phyloP scores from a whole-genome alignment of 2,329 filamentous ascomycete species.

The Decorospora gaudefroyi region DNA sequence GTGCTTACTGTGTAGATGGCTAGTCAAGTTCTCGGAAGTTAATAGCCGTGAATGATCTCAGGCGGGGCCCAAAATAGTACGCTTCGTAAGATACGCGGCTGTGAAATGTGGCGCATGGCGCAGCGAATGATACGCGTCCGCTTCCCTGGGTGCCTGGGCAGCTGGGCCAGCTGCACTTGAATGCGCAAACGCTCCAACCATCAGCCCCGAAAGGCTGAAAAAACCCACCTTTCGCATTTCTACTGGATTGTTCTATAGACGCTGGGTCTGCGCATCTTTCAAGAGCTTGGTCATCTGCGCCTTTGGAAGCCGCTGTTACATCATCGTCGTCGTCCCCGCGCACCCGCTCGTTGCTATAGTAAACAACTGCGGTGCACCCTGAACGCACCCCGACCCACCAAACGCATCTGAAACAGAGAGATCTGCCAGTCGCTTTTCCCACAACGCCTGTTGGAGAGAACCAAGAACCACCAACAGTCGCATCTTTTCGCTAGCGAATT shows the following conservation, averaged over 20 bases:
- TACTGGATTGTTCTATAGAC: not conserved
- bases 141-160: slow-evolving; percentile 8
- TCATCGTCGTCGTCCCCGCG: slow-evolving; percentile 13
- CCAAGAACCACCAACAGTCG: slow-evolving; percentile 31
- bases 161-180: slow-evolving; percentile 7
- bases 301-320: slow-evolving; percentile 7
- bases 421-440: slow-evolving; percentile 24
- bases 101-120: slow-evolving; percentile 17
- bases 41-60: slow-evolving; percentile 4
- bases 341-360: slow-evolving; percentile 37
- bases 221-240: not conserved
- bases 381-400: slow-evolving; percentile 28
- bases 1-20: too few species aligned
- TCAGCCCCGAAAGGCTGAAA: not conserved
- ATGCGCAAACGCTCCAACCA: not conserved
- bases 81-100: slow-evolving; percentile 18
- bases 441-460: slow-evolving; percentile 17
- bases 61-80: slow-evolving; percentile 11
- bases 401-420: slow-evolving; percentile 37
- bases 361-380: slow-evolving; percentile 34
- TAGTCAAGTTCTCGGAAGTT: too few species aligned
- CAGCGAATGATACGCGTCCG: slow-evolving; percentile 9
- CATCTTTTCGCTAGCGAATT: slow-evolving; percentile 8
- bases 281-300: slow-evolving; percentile 1
- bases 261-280: not conserved